Evolutionary conservation across 192 early-diverging fungal species (phyloP).

Genomic region (Geranomyces michiganensis): DNA sequence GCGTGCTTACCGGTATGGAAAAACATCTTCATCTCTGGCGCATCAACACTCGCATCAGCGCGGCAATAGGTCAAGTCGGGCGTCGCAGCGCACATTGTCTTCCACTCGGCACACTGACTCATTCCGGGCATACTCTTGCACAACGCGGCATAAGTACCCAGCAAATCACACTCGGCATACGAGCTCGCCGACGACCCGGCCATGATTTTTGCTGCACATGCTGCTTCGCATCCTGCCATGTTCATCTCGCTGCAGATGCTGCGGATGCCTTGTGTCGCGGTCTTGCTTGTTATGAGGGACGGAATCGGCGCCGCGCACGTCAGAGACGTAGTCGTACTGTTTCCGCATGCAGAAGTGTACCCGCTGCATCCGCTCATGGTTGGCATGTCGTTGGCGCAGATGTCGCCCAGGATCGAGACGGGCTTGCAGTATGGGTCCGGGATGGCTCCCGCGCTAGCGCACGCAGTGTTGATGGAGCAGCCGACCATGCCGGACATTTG

Average conservation of each 20-base stretch:
- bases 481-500: constrained; percentile 59
- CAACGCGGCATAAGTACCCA: constrained; percentile 55
- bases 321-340: constrained; percentile 27
- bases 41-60: constrained; percentile 7
- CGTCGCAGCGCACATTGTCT: constrained; percentile 47
- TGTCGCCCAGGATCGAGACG: constrained; percentile 47
- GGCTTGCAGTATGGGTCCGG: constrained; percentile 54
- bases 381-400: constrained; percentile 52
- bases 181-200: not conserved
- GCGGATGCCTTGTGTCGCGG: constrained; percentile 47
- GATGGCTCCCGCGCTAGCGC: constrained; percentile 14
- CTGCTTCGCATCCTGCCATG: constrained; percentile 45
- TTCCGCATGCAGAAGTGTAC: constrained; percentile 36
- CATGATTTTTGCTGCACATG: constrained; percentile 6
- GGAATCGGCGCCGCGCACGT: constrained; percentile 35
- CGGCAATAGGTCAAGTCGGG: constrained; percentile 21
- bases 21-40: constrained; percentile 66
- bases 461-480: constrained; percentile 44
- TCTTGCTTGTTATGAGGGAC: constrained; percentile 47
- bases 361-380: constrained; percentile 38
- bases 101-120: constrained; percentile 55
- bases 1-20: constrained; percentile 53
- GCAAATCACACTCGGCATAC: constrained; percentile 58
- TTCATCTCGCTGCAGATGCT: constrained; percentile 53
- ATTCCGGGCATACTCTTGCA: constrained; percentile 70